Evolutionary conservation across 352 stramenopile species (phyloP), one percentile per base, ranked within the genome.

Genomic region (Globisporangium barbulae): DNA sequence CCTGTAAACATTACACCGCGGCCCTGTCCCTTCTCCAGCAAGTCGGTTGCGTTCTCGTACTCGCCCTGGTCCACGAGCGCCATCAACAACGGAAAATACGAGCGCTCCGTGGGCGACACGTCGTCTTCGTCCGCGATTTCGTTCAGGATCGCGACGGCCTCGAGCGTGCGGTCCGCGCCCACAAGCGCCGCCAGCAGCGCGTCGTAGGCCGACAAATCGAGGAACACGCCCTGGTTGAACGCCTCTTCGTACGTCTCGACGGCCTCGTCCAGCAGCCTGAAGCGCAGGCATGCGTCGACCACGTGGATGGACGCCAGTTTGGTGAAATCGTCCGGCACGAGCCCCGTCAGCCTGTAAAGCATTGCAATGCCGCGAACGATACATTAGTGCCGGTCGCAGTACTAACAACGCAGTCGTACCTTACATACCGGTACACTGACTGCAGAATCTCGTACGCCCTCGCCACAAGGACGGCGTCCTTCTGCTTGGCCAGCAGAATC

Each of bases 191-290:
- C 53, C 52, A 90, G 48, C 33, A 90, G 67, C 37, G 66, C 73
- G 28, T 88, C 72, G 64, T 88, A 86, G 21, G 81, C 79, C 9
- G 73, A 69, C 48, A 90, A 69, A 64, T 90, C 81, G 55, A 90
- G 62, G 44, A 75, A 73, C 31, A 89, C 71, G 0, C 77, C 74
- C 9, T 77, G 70, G 52, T 87, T 87, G 50, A 71, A 71, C 15
- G 77, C 79, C 59, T 88, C 77, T 42, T 89, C 81, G 56, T 86
- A 88, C 49, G 86, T 44, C 79, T 90, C 78, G 59, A 89, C 75
- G 0, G 81, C 81, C n/a, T 80, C 61, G 42, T 87, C 67, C 21
- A 90, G 63, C 72, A 84, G 67, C 1, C 68, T 57, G 53, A 78
- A 75, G 54, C 78, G 79, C 31, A 88, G 63, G 60, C 81, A 90